phyloP scores from a whole-genome alignment of 139 green algal genomes.

The Yamagishiella unicocca region DNA sequence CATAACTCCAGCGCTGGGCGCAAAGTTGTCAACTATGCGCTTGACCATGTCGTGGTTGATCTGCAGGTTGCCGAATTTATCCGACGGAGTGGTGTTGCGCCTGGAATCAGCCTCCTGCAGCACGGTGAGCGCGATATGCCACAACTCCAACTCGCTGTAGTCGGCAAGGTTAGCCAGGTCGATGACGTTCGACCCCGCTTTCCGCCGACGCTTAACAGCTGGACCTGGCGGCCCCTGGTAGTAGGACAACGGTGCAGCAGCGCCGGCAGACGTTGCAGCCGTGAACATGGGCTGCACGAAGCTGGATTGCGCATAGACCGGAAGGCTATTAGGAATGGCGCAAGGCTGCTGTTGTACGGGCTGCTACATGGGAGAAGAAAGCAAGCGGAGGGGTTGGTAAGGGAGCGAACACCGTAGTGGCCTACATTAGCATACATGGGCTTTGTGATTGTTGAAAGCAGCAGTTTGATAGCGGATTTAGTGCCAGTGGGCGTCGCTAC shows the following conservation, averaged over 20 bases:
- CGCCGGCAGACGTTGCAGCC: too few relatives aligned
- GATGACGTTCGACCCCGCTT: neutral
- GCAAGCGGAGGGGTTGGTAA: too few relatives aligned
- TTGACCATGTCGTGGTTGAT: neutral
- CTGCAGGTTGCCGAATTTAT: constrained; percentile 15
- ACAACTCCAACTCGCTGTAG: constrained; percentile 37
- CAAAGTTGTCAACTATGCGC: neutral
- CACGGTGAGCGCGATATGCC: constrained; percentile 12
- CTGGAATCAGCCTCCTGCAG: neutral
- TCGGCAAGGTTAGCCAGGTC: neutral
- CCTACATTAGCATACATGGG: too few relatives aligned
- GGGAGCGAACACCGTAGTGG: too few relatives aligned
- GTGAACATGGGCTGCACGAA: too few relatives aligned
- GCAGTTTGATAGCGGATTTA: too few relatives aligned
- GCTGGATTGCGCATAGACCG: too few relatives aligned
- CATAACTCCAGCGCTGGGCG: neutral
- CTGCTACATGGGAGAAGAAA: too few relatives aligned
- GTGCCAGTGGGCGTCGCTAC: too few relatives aligned
- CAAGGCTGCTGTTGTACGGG: too few relatives aligned
- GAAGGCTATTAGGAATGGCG: too few relatives aligned
- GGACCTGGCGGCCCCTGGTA: constrained; percentile 21
- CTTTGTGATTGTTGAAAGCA: too few relatives aligned
- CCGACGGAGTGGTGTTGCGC: neutral
- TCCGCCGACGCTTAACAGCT: constrained; percentile 4
- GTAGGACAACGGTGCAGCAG: neutral